phyloP scores from a whole-genome alignment of 2,329 filamentous ascomycete genomes.

The Penicillium palitans region DNA sequence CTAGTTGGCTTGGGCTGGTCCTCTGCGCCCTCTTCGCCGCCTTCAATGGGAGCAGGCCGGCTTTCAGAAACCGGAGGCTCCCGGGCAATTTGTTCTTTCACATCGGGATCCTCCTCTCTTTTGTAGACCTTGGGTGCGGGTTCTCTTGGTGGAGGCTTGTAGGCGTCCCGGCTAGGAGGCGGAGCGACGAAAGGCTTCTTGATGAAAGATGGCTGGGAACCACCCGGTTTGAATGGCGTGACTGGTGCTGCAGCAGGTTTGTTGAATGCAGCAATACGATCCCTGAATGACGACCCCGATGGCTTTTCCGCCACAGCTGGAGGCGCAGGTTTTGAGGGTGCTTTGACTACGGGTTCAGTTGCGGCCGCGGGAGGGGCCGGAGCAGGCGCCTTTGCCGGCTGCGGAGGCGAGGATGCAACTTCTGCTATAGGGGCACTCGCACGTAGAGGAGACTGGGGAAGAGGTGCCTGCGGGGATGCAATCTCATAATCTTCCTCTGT shows the following conservation, averaged over 20 bases:
- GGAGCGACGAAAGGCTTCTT: conserved; percentile 97
- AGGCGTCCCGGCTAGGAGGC: conserved; percentile 88
- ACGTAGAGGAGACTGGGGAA: conserved; percentile 24
- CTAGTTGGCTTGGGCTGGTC: conserved; percentile 89
- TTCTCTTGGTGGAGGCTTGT: conserved; percentile 73
- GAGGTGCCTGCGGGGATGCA: conserved; percentile 15
- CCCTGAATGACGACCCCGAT: conserved; percentile 74
- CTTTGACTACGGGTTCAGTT: conserved; percentile 41
- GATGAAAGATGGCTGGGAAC: conserved; percentile 68
- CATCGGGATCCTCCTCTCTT: conserved; percentile 76
- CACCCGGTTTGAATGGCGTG: conserved; percentile 82
- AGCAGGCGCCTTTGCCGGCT: conserved; percentile 26
- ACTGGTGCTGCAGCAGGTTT: conserved; percentile 80
- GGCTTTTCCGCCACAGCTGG: conserved; percentile 71
- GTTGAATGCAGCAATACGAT: conserved; percentile 97
- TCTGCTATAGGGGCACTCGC: conserved; percentile 30
- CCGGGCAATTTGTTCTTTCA: conserved; percentile 34
- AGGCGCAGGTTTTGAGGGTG: conserved; percentile 61
- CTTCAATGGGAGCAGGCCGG: conserved; percentile 40
- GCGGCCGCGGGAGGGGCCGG: conserved; percentile 28
- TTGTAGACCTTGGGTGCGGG: conserved; percentile 75
- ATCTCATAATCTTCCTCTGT: conserved; percentile 28
- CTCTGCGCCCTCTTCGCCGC: conserved; percentile 59
- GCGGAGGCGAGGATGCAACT: conserved; percentile 28
- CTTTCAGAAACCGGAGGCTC: conserved; percentile 39